Evolutionary conservation across 139 green algal species (phyloP), one percentile per base, ranked within the genome.

Genomic region (Axilococcus clingmanii): DNA sequence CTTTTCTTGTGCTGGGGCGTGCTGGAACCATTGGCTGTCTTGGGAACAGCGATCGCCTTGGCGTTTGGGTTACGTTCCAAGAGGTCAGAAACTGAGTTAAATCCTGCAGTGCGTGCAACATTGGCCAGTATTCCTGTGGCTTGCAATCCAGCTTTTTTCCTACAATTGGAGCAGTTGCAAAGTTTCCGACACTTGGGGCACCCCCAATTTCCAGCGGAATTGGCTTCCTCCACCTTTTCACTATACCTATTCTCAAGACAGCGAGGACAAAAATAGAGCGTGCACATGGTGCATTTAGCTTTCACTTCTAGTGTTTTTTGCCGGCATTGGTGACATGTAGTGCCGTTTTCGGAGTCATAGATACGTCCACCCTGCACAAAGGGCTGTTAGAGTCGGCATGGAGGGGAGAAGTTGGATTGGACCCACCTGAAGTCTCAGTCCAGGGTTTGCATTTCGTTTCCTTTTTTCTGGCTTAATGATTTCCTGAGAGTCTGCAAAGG

Each of bases 111-210:
- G 32, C 67, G 62, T 45, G 68, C 63, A 25, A 74, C 37, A 27
- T 47, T 38, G 11, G 68, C 56, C 42, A 81, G 56, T 15, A 76
- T 74, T 9, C 73, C 73, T 9, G 73, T 81, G 4, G 73, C 69
- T 15, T 52, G 35, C 51, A 74, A 52, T n/a, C 73, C 73, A 9
- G 27, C 9, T 41, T 61, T 79, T 65, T 77, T 81, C n/a, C 73
- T 47, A 65, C 73, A 81, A 49, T 75, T 72, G 65, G 55, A 68
- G 73, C 73, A 81, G 48, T 78, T 81, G 65, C 73, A 81, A 9
- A 57, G 20, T 23, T 35, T 23, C 19, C 55, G 46, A 54, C 73
- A 81, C 5, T 58, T 57, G 4, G 73, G 73, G 60, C 73, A 81
- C 34, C n/a, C 7, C 73, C 73, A 81, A 14, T 46, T 22, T 0